phyloP scores from a whole-genome alignment of 164 flowering plant species.

The Kalanchoe fedtschenkoi region DNA sequence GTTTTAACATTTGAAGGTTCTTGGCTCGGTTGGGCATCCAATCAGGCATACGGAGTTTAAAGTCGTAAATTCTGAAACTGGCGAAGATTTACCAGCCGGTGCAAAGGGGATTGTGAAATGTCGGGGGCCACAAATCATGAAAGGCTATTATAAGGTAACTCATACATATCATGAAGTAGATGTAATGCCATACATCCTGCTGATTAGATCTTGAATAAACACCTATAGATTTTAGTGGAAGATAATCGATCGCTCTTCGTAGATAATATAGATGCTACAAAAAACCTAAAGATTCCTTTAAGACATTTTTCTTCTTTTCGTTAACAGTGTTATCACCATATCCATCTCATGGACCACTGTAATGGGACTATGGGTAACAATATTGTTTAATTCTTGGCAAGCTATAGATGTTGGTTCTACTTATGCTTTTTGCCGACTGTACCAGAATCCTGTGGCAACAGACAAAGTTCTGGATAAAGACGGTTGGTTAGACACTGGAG shows the following conservation, averaged over 20 bases:
- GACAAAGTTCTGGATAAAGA: constrained; percentile 49
- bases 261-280: too few relatives aligned
- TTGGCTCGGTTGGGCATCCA: constrained; percentile 86
- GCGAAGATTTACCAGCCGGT: constrained; percentile 55
- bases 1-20: constrained; percentile 53
- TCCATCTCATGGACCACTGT: neutral
- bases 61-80: constrained; percentile 70
- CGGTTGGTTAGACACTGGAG: constrained; percentile 88
- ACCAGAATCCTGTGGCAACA: constrained; percentile 69
- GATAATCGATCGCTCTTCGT: too few relatives aligned
- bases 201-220: too few relatives aligned
- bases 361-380: neutral
- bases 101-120: constrained; percentile 68
- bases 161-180: neutral
- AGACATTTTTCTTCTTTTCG: neutral
- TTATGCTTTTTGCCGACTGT: constrained; percentile 8
- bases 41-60: constrained; percentile 57
- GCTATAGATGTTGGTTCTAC: neutral
- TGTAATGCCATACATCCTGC: neutral
- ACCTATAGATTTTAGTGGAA: too few relatives aligned
- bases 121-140: constrained; percentile 89
- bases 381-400: neutral
- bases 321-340: too few relatives aligned
- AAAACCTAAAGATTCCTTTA: neutral
- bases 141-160: constrained; percentile 81